These are phyloP conservation scores for Coemansia sp. DNA, from an alignment of 192 early-diverging fungal species.

Conservation along the genomic window DNA sequence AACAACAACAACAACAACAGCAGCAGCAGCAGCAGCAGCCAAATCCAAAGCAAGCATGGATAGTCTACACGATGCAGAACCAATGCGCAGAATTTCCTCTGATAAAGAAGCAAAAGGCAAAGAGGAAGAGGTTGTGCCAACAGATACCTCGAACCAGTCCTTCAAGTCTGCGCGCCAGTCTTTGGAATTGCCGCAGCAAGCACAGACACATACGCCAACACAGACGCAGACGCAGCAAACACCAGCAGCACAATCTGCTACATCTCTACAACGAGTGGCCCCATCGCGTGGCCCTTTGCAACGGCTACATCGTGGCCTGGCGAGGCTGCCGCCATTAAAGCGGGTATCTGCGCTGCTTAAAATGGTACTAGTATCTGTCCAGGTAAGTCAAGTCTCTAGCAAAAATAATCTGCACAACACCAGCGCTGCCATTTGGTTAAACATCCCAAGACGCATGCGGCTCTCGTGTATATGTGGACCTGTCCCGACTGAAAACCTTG, in stretches of 20 bases:
- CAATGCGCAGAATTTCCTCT: background rate
- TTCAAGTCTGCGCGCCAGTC: conserved; percentile 1
- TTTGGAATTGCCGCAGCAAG: background rate
- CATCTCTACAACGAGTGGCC: background rate
- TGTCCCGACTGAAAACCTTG: background rate
- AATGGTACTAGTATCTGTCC: conserved; percentile 9
- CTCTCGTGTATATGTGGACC: background rate
- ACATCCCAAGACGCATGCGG: background rate
- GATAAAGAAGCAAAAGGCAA: background rate
- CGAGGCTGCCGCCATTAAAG: conserved; percentile 11
- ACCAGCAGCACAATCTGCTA: background rate
- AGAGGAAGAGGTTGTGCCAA: background rate
- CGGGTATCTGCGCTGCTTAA: conserved; percentile 7
- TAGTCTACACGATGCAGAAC: background rate
- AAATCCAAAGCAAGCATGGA: background rate
- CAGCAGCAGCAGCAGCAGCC: background rate
- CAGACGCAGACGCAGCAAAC: background rate
- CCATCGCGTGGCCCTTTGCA: conserved; percentile 2
- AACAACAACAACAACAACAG: background rate
- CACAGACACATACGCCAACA: too few species aligned
- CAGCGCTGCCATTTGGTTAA: background rate
- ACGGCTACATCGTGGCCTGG: conserved; percentile 10
- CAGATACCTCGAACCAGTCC: background rate
- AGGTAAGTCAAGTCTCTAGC: conserved; percentile 3
- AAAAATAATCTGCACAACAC: background rate